Conservation (phyloP, 192 early-diverging fungal species). For the Phycomyces blakesleeanus region DNA sequence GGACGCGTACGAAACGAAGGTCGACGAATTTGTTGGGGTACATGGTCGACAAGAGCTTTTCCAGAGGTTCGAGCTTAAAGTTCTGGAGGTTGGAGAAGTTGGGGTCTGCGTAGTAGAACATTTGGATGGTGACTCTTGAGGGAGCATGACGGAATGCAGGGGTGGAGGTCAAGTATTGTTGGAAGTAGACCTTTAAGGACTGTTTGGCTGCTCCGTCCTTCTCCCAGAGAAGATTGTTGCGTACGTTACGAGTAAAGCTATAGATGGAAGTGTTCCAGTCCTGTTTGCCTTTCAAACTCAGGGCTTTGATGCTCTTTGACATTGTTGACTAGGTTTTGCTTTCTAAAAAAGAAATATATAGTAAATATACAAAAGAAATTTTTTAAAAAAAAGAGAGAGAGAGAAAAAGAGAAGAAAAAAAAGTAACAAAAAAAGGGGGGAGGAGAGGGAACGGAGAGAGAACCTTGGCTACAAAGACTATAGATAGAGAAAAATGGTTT, state of each 20-base stretch:
- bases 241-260: constrained; percentile 33
- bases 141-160: constrained; percentile 38
- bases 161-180: constrained; percentile 36
- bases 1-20: constrained; percentile 26
- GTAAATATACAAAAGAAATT: no score
- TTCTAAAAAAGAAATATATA: no score
- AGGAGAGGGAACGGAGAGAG: no score
- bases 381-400: no score
- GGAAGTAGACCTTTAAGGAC: constrained; percentile 37
- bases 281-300: constrained; percentile 35
- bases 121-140: constrained; percentile 33
- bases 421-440: not conserved
- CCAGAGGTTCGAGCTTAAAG: constrained; percentile 32
- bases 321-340: no score
- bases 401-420: not conserved
- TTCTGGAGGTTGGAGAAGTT: constrained; percentile 15
- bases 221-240: constrained; percentile 39
- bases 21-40: constrained; percentile 39
- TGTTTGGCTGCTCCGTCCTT: constrained; percentile 32
- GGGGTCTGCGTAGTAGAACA: constrained; percentile 42
- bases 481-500: no score
- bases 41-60: constrained; percentile 27
- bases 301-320: constrained; percentile 38
- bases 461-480: no score
- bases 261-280: constrained; percentile 39